Percentiles rank a stretch among this genome's conserved stretches.
phyloP scores from a whole-genome alignment of 2,329 filamentous ascomycete genomes.

The Colletotrichum lindemuthianum region DNA sequence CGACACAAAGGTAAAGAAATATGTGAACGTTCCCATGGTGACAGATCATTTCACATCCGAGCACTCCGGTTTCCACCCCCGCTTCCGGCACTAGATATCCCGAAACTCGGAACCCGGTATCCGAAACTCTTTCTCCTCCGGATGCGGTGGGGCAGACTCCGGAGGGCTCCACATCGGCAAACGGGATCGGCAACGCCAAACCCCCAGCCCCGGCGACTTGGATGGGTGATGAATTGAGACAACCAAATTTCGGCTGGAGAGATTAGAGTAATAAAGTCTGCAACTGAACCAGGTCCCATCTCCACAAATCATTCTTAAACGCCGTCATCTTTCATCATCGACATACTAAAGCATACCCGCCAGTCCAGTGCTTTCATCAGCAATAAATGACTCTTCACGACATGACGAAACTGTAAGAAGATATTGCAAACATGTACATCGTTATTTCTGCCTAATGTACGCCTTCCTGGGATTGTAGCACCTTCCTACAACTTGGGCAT shows the following conservation, averaged over 20 bases:
- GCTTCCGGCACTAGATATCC: too few relatives aligned
- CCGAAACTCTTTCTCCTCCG: too few relatives aligned
- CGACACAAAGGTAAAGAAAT: too few relatives aligned
- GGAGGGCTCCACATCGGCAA: neutral
- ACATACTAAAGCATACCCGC: neutral
- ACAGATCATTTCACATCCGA: too few relatives aligned
- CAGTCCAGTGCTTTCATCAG: neutral
- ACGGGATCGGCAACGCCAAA: neutral
- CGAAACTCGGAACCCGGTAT: too few relatives aligned
- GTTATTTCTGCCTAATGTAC: constrained; percentile 25
- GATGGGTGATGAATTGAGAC: neutral
- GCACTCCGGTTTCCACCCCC: too few relatives aligned
- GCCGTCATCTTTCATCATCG: neutral
- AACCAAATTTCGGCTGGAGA: neutral
- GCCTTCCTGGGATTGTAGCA: constrained; percentile 12
- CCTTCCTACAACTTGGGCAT: constrained; percentile 9
- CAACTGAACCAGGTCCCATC: too few relatives aligned
- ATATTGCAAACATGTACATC: constrained; percentile 25
- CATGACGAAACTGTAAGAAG: neutral
- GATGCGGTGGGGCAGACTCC: neutral
- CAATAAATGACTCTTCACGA: neutral
- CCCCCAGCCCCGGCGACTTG: too few relatives aligned
- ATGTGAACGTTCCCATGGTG: too few relatives aligned
- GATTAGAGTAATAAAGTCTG: neutral
- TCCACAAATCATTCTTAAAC: too few relatives aligned